phyloP scores from a whole-genome alignment of 208 protist genomes.

The Phytomonas sp. region DNA sequence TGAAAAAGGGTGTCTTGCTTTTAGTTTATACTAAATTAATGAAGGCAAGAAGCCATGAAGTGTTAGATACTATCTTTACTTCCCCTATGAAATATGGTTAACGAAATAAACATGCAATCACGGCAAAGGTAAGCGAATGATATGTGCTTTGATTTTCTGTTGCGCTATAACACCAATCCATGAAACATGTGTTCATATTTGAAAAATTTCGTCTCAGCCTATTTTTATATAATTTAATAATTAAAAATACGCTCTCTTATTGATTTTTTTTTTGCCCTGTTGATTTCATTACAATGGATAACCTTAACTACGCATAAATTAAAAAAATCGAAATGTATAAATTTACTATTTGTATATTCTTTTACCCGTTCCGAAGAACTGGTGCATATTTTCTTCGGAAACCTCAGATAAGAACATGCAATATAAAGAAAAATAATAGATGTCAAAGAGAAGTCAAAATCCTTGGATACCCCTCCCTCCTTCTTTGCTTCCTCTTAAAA shows the following conservation, averaged over 20 bases:
- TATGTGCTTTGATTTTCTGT: not conserved
- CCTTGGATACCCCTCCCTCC: not conserved
- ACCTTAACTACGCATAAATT: not conserved
- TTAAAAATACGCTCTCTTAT: not conserved
- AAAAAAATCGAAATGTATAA: not conserved
- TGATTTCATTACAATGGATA: not conserved
- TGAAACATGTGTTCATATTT: not conserved
- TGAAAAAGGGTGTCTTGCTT: not conserved
- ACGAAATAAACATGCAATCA: not conserved
- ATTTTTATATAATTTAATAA: not conserved
- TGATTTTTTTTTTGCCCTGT: not conserved
- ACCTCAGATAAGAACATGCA: not conserved
- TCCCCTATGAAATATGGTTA: conserved; percentile 7
- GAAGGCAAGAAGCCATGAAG: not conserved
- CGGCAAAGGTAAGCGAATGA: not conserved
- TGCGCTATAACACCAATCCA: not conserved
- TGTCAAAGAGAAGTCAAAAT: not conserved
- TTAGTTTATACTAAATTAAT: not conserved
- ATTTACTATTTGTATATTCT: not conserved
- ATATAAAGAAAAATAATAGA: not conserved
- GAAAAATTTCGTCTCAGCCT: not conserved
- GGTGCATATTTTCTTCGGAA: not conserved
- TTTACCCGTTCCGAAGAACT: not conserved
- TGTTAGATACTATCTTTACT: conserved; percentile 9
- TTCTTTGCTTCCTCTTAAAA: not conserved